Percentiles rank a stretch among this genome's conserved stretches.
phyloP scores from a whole-genome alignment of 2,329 filamentous ascomycete genomes.

The Penicillium brasilianum region DNA sequence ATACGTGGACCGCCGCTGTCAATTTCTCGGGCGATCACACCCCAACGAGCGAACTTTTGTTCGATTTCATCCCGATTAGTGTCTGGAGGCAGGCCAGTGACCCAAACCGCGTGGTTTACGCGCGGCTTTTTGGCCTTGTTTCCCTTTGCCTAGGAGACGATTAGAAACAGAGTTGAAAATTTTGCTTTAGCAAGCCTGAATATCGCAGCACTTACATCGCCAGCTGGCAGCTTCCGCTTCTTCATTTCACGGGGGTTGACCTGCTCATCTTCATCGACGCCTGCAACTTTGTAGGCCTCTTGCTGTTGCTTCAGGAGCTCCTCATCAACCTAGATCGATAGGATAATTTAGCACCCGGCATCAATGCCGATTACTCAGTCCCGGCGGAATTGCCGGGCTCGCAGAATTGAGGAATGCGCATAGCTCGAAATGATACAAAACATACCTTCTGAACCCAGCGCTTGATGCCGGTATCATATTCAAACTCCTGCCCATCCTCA shows the following conservation, averaged over 20 bases:
- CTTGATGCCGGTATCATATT: slow-evolving; percentile 73
- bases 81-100: slow-evolving; percentile 83
- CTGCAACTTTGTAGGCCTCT: slow-evolving; percentile 64
- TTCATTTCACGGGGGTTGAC: slow-evolving; percentile 55
- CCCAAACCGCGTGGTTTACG: slow-evolving; percentile 89
- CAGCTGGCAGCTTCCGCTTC: slow-evolving; percentile 58
- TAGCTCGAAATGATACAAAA: not conserved
- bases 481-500: slow-evolving; percentile 82
- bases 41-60: slow-evolving; percentile 83
- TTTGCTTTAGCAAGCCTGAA: not conserved
- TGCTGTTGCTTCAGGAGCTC: slow-evolving; percentile 64
- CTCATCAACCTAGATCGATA: slow-evolving; percentile 60
- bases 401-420: not conserved
- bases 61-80: slow-evolving; percentile 79
- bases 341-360: slow-evolving; percentile 1
- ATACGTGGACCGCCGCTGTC: slow-evolving; percentile 86
- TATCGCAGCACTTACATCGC: slow-evolving; percentile 52
- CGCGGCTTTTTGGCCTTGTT: slow-evolving; percentile 51
- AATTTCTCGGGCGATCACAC: slow-evolving; percentile 92
- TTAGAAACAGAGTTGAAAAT: slow-evolving; percentile 1
- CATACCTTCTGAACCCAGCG: slow-evolving; percentile 74
- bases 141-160: slow-evolving; percentile 31
- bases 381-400: not conserved
- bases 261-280: slow-evolving; percentile 61
- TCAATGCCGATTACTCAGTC: not conserved